Percentiles rank a stretch among this genome's conserved stretches.
Conservation (phyloP, 2,329 filamentous ascomycete genomes). For the Cladosporium cucumerinum region DNA sequence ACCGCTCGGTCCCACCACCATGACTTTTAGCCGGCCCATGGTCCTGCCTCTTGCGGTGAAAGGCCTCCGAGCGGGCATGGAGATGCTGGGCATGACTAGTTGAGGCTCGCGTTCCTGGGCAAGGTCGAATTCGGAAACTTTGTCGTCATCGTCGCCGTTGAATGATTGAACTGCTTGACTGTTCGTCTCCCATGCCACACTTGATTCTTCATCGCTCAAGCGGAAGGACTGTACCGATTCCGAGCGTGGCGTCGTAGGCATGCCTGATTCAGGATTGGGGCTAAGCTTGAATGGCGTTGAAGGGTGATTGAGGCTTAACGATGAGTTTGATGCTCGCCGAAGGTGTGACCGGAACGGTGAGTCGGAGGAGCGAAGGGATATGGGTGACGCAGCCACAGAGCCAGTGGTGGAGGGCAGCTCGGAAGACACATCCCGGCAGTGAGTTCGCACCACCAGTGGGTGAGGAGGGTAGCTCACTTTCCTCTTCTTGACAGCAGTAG, state of each 20-base stretch:
- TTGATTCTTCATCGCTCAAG: slow-evolving; percentile 56
- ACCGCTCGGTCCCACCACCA: slow-evolving; percentile 78
- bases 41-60: slow-evolving; percentile 84
- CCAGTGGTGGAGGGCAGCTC: slow-evolving; percentile 24
- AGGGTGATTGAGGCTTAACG: slow-evolving; percentile 37
- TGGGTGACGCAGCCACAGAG: slow-evolving; percentile 24
- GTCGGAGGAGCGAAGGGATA: slow-evolving; percentile 24
- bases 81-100: slow-evolving; percentile 96
- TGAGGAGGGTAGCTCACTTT: slow-evolving; percentile 36
- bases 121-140: slow-evolving; percentile 23
- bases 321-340: slow-evolving; percentile 27
- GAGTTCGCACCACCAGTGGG: slow-evolving; percentile 32
- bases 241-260: slow-evolving; percentile 59
- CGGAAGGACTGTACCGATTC: slow-evolving; percentile 57
- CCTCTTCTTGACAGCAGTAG: slow-evolving; percentile 26
- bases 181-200: slow-evolving; percentile 51
- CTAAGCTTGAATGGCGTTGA: slow-evolving; percentile 49
- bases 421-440: slow-evolving; percentile 32
- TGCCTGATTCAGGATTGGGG: slow-evolving; percentile 47
- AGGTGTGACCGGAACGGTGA: slow-evolving; percentile 27
- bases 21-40: slow-evolving; percentile 82
- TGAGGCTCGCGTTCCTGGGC: slow-evolving; percentile 56
- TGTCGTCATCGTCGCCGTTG: slow-evolving; percentile 52
- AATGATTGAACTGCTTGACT: slow-evolving; percentile 55
- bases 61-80: slow-evolving; percentile 81